Conservation (phyloP, 257 asterid genomes). For the Catharanthus roseus region DNA sequence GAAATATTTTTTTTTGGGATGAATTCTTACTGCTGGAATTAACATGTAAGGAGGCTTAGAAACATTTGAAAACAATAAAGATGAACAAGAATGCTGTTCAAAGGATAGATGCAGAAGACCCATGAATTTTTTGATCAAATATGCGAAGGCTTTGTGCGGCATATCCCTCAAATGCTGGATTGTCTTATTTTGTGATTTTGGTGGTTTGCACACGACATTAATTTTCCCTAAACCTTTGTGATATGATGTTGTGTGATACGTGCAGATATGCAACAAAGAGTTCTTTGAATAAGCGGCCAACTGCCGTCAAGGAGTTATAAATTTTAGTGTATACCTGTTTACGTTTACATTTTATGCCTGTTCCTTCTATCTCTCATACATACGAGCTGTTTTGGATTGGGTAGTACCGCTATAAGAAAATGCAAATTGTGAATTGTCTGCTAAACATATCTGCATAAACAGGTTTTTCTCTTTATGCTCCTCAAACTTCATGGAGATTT, state of each 20-base stretch:
- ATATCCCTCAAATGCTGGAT: not conserved
- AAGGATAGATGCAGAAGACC: not conserved
- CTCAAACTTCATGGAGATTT: not conserved
- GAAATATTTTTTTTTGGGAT: no score
- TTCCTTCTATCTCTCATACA: not conserved
- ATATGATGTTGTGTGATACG: not conserved
- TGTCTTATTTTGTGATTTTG: not conserved
- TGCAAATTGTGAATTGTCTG: not conserved
- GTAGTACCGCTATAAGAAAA: not conserved
- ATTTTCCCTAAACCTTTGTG: not conserved
- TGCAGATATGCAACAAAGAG: not conserved
- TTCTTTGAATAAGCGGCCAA: not conserved
- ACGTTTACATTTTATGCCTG: not conserved
- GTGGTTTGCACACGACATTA: not conserved
- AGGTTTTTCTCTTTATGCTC: not conserved
- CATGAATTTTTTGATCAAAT: not conserved
- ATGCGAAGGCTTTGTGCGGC: not conserved
- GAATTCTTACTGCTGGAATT: no score
- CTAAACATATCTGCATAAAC: not conserved
- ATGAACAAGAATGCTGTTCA: not conserved
- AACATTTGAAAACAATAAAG: not conserved
- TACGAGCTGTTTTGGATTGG: not conserved
- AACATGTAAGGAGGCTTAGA: not conserved
- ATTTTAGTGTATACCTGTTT: not conserved
- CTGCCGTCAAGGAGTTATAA: not conserved